phyloP scores from a whole-genome alignment of 2,329 filamentous ascomycete genomes.

The Ophiostoma perfectum region DNA sequence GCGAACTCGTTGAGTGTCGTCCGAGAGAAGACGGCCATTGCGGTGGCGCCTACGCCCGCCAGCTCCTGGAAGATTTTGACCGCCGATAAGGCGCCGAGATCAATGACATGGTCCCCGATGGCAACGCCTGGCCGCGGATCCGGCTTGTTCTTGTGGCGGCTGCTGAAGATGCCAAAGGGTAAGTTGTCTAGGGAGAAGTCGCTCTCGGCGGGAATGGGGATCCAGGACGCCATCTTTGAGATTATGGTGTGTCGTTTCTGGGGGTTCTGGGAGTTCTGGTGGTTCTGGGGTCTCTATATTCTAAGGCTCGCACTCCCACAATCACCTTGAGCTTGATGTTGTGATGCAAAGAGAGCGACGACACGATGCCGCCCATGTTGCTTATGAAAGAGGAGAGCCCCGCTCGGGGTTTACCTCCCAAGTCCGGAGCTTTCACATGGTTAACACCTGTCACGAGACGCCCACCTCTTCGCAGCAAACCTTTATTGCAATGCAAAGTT shows the following conservation, averaged over 20 bases:
- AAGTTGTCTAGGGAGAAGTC: slow-evolving; percentile 22
- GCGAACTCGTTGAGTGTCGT: slow-evolving; percentile 19
- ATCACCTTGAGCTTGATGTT: neutral
- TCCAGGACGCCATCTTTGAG: slow-evolving; percentile 38
- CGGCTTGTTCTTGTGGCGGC: neutral
- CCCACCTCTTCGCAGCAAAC: too few species aligned
- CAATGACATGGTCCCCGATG: slow-evolving; percentile 8
- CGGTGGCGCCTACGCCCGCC: neutral
- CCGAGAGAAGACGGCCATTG: neutral
- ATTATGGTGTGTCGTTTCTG: neutral
- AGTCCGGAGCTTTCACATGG: neutral
- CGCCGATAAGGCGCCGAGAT: neutral
- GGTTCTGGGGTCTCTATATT: neutral
- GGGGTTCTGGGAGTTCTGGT: too few species aligned
- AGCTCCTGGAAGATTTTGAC: neutral
- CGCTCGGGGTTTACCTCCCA: neutral
- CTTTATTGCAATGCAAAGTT: too few species aligned
- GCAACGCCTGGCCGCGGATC: slow-evolving; percentile 6
- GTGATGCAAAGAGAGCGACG: neutral
- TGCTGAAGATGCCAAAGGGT: slow-evolving; percentile 21
- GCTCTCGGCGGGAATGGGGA: slow-evolving; percentile 10
- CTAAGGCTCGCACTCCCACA: too few species aligned
- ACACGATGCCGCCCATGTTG: neutral
- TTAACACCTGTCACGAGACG: neutral
- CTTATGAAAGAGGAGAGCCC: neutral